phyloP scores from a whole-genome alignment of 306 rosid genomes.

The Crotalaria pallida region DNA sequence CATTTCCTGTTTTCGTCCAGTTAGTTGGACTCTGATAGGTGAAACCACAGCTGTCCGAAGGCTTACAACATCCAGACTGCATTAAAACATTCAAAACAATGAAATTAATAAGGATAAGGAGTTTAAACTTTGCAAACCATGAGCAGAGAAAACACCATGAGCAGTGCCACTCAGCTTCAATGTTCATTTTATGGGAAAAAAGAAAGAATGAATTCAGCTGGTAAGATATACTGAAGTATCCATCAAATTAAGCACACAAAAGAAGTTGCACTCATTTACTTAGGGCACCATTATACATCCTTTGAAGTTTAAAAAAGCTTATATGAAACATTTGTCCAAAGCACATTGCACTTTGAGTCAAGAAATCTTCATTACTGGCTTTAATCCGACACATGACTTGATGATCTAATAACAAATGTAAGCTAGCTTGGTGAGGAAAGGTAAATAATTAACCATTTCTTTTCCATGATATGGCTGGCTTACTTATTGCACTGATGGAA shows the following conservation, averaged over 20 bases:
- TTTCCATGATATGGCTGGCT: too few species aligned
- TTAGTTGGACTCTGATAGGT: constrained; percentile 28
- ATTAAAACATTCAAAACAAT: background rate
- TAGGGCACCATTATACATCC: background rate
- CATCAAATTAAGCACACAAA: background rate
- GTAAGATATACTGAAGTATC: background rate
- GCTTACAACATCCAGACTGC: constrained; percentile 94
- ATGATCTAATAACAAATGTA: too few species aligned
- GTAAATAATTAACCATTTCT: too few species aligned
- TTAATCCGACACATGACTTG: too few species aligned
- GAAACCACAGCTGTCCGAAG: constrained; percentile 48
- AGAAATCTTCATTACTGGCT: too few species aligned
- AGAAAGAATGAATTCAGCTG: background rate
- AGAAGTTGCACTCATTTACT: background rate
- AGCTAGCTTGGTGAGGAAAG: too few species aligned
- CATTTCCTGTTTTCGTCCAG: constrained; percentile 28
- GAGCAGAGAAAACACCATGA: background rate
- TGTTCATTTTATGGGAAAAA: too few species aligned
- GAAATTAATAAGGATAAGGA: background rate
- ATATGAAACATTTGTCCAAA: background rate
- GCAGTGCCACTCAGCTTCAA: background rate
- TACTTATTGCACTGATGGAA: too few species aligned
- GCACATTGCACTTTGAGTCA: background rate
- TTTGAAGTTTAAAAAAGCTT: background rate
- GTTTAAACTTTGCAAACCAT: background rate